Base-by-base conservation (phyloP, 768 basidiomycete species). In the Agaricus subrufescens region DNA sequence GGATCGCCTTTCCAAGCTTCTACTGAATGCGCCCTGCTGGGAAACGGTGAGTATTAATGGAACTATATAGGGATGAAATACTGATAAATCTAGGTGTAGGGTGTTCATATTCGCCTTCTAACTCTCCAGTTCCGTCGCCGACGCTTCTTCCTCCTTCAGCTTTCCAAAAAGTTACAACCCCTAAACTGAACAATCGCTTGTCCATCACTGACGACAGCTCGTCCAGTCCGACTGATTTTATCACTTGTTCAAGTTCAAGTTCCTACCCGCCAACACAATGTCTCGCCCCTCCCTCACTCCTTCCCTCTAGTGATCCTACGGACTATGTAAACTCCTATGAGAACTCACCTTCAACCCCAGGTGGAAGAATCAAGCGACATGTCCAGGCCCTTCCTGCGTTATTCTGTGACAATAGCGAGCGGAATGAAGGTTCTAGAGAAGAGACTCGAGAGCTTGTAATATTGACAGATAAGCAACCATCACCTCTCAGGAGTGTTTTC, bases 1-100 rank as follows among this genome's bases (percentile, higher is more conserved):
- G 55, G 55, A 14, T 56, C 48, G 27, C 55, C 55, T 3, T 56
- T 56, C 12, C 46, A 49, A 25, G 46, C 52, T 0, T 44, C 52
- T 6, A 23, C 23, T 11, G 52, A 27, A n/a, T 34, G 45, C 9
- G 31, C 26, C 31, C 15, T 19, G 31, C 34, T 46, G 26, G 26
- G 30, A 14, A 43, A 23, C 14, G 52, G 52, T 53, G 29, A 53
- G 40, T 15, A 10, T 12, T 3, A 27, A 46, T 46, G 1, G 5
- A 14, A 46, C 11, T 46, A 29, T 12, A 46, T 29, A 25, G 11
- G 11, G 11, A 34, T 3, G 2, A 34, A 25, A 46, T 46, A 26
- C 25, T 25, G 12, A 25, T 46, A 11, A 11, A 39, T 27, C 19
- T n/a, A 43, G 50, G 9, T 14, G 19, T 27, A 30, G 37, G 8